Percentiles rank a stretch among this genome's conserved stretches.
Evolutionary conservation across 768 basidiomycete genomes (phyloP).

Genomic region (Kwoniella shandongensis): DNA sequence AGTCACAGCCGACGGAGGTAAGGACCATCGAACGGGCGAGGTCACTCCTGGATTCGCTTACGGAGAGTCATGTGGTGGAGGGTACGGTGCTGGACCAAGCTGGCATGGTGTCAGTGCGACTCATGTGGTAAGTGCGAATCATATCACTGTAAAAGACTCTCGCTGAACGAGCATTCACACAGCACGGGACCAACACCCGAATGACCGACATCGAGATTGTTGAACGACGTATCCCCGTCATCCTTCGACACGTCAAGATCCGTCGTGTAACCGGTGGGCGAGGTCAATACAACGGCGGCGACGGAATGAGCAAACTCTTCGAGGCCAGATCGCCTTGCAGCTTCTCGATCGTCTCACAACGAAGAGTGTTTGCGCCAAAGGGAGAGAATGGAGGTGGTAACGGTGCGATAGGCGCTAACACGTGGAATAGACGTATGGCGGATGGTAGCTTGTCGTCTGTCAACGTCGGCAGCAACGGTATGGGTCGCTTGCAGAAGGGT

Average conservation of each 20-base stretch:
- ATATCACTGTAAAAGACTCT: constrained; percentile 28
- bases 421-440: constrained; percentile 12
- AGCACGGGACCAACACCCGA: constrained; percentile 26
- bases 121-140: constrained; percentile 21
- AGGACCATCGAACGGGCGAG: constrained; percentile 13
- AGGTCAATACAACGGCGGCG: constrained; percentile 37
- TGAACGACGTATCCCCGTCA: constrained; percentile 37
- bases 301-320: constrained; percentile 43
- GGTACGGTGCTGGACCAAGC: constrained; percentile 42
- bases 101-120: constrained; percentile 42
- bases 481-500: constrained; percentile 28
- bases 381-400: constrained; percentile 57
- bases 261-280: constrained; percentile 35
- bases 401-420: constrained; percentile 21
- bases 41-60: constrained; percentile 60
- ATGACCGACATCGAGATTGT: constrained; percentile 29
- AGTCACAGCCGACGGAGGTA: constrained; percentile 55
- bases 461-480: constrained; percentile 33
- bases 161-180: constrained; percentile 4
- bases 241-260: constrained; percentile 34
- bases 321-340: constrained; percentile 37
- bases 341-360: constrained; percentile 38
- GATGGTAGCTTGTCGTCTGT: constrained; percentile 20
- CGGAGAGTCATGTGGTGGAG: constrained; percentile 61
- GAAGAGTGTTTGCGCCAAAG: constrained; percentile 39